Conservation (phyloP, 1,139 yeast species). For the Arxiozyma heterogenica region DNA sequence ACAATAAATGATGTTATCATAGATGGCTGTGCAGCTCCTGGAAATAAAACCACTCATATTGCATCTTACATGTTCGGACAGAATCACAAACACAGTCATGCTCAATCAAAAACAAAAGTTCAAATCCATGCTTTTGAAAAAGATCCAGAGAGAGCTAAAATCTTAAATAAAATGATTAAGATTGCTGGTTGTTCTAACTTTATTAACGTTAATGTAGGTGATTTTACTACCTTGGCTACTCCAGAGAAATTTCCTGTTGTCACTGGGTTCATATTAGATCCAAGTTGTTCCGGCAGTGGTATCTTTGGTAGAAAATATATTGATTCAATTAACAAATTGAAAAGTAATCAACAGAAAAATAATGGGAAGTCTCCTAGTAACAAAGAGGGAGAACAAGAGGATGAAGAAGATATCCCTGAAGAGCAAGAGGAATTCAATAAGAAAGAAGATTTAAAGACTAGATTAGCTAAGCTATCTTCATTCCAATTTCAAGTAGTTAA, state of each 20-base stretch:
- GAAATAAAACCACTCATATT: constrained; percentile 89
- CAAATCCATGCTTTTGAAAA: constrained; percentile 77
- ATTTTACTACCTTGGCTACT: constrained; percentile 55
- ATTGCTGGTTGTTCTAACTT: constrained; percentile 56
- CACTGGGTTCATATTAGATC: constrained; percentile 83
- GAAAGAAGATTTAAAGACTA: constrained; percentile 39
- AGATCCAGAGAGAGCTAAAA: constrained; percentile 61
- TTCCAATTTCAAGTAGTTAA: constrained; percentile 81
- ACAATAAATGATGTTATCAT: constrained; percentile 49
- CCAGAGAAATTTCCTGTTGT: constrained; percentile 57
- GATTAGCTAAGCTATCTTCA: constrained; percentile 66
- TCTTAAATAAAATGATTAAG: constrained; percentile 67
- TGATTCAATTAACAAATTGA: constrained; percentile 24
- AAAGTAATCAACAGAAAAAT: constrained; percentile 7
- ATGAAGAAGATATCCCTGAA: constrained; percentile 29
- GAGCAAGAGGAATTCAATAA: constrained; percentile 29
- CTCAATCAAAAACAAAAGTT: constrained; percentile 9
- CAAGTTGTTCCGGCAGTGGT: constrained; percentile 97
- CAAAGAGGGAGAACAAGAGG: constrained; percentile 28
- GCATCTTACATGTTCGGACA: constrained; percentile 48
- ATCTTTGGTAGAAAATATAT: constrained; percentile 63
- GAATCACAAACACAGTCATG: constrained; percentile 8
- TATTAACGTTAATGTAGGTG: constrained; percentile 64
- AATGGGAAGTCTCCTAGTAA: constrained; percentile 12
- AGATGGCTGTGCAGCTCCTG: constrained; percentile 98